These are phyloP conservation scores for Corymbia calophylla DNA, from an alignment of 441 rosid genomes.

Conservation along the genomic window DNA sequence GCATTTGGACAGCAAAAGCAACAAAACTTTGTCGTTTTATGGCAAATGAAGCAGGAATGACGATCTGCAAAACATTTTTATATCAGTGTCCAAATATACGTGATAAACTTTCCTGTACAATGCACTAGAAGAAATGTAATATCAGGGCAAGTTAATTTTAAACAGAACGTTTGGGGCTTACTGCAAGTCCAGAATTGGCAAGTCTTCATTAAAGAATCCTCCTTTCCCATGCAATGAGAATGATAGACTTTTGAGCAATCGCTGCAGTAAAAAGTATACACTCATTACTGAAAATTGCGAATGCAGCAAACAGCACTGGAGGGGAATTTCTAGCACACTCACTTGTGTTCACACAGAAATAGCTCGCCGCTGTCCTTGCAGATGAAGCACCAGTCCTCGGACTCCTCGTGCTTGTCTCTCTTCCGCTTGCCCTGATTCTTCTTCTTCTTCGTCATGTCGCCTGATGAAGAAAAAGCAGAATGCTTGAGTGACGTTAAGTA, in stretches of 20 bases:
- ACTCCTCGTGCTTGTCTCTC: slow-evolving; percentile 10
- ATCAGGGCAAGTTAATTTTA: neutral
- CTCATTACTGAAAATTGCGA: neutral
- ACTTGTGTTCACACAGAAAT: slow-evolving; percentile 34
- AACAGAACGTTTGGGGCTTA: slow-evolving; percentile 11
- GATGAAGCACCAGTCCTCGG: slow-evolving; percentile 40
- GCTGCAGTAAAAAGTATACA: slow-evolving; percentile 9
- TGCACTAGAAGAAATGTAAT: neutral
- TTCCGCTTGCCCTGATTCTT: slow-evolving; percentile 7
- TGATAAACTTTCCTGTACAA: neutral
- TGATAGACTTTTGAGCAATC: slow-evolving; percentile 54
- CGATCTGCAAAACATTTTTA: slow-evolving; percentile 28
- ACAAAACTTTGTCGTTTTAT: slow-evolving; percentile 25
- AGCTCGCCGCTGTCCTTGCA: slow-evolving; percentile 49
- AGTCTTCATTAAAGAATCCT: slow-evolving; percentile 13
- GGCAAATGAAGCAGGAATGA: slow-evolving; percentile 44
- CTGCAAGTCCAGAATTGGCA: slow-evolving; percentile 41
- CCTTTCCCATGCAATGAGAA: slow-evolving; percentile 26
- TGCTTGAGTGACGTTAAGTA: neutral
- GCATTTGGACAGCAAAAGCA: slow-evolving; percentile 59
- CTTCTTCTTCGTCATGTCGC: neutral
- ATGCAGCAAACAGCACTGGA: neutral
- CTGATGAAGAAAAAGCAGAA: neutral
- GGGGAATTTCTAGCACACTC: neutral
- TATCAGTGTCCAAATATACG: neutral